phyloP scores from a whole-genome alignment of 148 eudicot genomes.

The Oxyria digyna region DNA sequence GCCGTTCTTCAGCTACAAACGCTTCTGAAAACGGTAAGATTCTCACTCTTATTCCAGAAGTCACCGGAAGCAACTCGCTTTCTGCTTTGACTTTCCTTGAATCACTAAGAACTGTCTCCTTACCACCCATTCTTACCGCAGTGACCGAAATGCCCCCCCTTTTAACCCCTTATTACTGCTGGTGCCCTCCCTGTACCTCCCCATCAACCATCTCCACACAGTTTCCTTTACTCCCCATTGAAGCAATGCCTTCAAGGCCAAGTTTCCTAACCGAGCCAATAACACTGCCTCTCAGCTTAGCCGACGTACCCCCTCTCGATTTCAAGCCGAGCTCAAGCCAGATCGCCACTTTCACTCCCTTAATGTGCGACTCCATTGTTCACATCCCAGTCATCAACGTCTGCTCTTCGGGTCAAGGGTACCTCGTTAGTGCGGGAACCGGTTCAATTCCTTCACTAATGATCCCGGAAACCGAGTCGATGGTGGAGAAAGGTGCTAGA shows the following conservation, averaged over 20 bases:
- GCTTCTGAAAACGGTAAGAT: constrained; percentile 18
- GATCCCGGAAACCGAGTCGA: constrained; percentile 43
- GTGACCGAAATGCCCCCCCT: constrained; percentile 30
- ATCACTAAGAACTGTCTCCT: constrained; percentile 28
- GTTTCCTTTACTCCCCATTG: constrained; percentile 29
- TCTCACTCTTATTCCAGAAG: constrained; percentile 16
- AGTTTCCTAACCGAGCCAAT: constrained; percentile 21
- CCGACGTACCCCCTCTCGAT: constrained; percentile 34
- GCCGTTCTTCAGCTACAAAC: constrained; percentile 16
- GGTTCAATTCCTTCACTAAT: constrained; percentile 43
- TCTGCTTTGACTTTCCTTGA: constrained; percentile 30
- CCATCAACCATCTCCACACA: constrained; percentile 32
- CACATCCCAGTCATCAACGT: constrained; percentile 76
- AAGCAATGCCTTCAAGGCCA: constrained; percentile 25
- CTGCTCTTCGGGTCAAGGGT: constrained; percentile 87
- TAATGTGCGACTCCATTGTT: constrained; percentile 80
- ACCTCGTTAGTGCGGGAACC: constrained; percentile 76
- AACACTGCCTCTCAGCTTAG: constrained; percentile 27
- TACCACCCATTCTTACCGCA: constrained; percentile 19
- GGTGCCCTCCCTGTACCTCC: constrained; percentile 79
- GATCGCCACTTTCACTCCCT: constrained; percentile 59
- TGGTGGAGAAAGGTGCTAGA: constrained; percentile 62
- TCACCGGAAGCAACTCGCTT: constrained; percentile 8
- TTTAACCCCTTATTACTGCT: constrained; percentile 76
- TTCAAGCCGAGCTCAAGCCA: constrained; percentile 47